Percentiles rank a stretch among this genome's conserved stretches.
These are phyloP conservation scores for Zoysia japonica DNA, from an alignment of 176 grass and related monocot species.

Conservation along the genomic window DNA sequence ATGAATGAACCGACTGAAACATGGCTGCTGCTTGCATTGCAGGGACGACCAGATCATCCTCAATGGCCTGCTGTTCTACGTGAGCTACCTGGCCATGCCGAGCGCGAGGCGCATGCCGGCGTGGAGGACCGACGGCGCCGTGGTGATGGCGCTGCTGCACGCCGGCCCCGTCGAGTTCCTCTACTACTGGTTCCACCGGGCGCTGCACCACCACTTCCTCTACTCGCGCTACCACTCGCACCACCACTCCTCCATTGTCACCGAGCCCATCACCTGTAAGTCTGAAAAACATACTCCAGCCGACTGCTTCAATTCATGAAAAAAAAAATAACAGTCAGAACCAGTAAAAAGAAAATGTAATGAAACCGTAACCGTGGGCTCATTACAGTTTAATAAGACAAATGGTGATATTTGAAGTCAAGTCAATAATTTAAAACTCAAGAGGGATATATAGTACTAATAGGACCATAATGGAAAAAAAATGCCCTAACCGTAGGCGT, in stretches of 20 bases:
- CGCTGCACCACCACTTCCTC: constrained; percentile 95
- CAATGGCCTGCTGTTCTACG: constrained; percentile 71
- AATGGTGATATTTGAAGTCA: no score
- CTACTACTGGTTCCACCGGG: constrained; percentile 98
- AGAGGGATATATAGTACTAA: no score
- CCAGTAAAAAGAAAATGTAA: not conserved
- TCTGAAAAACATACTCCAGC: not conserved
- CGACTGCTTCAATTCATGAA: not conserved
- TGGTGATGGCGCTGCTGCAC: constrained; percentile 58
- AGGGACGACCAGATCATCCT: constrained; percentile 98
- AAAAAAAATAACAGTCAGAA: not conserved
- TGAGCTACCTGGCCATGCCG: constrained; percentile 30
- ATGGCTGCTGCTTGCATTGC: not conserved
- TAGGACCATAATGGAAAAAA: not conserved
- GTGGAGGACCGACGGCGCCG: constrained; percentile 70
- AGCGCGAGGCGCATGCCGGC: constrained; percentile 26
- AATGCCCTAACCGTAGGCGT: no score
- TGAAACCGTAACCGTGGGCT: not conserved
- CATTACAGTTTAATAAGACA: not conserved
- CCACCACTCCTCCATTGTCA: constrained; percentile 86
- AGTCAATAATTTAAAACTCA: no score
- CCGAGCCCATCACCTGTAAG: constrained; percentile 91
- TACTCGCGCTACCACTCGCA: constrained; percentile 91
- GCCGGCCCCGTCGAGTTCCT: constrained; percentile 83
- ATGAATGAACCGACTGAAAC: no score